A percentile compares a stretch with the other conserved stretches of the same genome.
Evolutionary conservation across 2,329 filamentous ascomycete genomes (phyloP).

Genomic region (Emmonsiellopsis sp.): DNA sequence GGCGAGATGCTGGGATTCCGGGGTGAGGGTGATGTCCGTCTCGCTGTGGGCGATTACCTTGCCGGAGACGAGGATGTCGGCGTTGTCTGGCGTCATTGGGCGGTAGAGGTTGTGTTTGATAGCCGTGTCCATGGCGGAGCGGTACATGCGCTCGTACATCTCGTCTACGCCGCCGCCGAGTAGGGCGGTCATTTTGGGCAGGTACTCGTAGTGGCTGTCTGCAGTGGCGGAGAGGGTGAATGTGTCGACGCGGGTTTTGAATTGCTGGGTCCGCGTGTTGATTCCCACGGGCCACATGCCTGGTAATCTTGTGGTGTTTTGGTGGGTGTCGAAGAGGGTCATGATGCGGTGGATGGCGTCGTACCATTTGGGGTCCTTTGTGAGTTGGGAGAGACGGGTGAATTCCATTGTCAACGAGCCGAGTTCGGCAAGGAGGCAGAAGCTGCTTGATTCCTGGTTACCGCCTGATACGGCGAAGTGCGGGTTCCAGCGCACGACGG

Average conservation of each 20-base stretch:
- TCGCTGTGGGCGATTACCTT: conserved; percentile 33
- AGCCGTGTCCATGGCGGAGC: conserved; percentile 56
- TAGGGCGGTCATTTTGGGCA: conserved; percentile 59
- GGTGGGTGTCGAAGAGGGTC: conserved; percentile 23
- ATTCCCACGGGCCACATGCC: conserved; percentile 33
- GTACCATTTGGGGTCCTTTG: conserved; percentile 28
- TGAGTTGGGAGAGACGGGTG: conserved; percentile 31
- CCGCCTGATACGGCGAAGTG: conserved; percentile 14
- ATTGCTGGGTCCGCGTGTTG: conserved; percentile 18
- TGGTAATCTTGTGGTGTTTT: conserved; percentile 26
- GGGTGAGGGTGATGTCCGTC: conserved; percentile 23
- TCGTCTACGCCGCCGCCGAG: conserved; percentile 63
- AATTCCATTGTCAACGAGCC: conserved; percentile 34
- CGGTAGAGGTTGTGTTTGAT: conserved; percentile 68
- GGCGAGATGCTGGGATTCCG: conserved; percentile 42
- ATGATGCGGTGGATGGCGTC: conserved; percentile 30
- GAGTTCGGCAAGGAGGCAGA: conserved; percentile 25
- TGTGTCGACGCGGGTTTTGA: conserved; percentile 16
- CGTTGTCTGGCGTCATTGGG: conserved; percentile 60
- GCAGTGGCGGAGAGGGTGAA: conserved; percentile 50
- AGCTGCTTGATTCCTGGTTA: conserved; percentile 18
- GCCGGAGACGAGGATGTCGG: conserved; percentile 64
- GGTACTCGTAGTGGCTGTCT: conserved; percentile 50
- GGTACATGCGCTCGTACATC: conserved; percentile 60
- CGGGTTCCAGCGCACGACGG: conserved; percentile 15